Base-by-base conservation (phyloP, 345 rosid species). In the Conringia planisiliqua region DNA sequence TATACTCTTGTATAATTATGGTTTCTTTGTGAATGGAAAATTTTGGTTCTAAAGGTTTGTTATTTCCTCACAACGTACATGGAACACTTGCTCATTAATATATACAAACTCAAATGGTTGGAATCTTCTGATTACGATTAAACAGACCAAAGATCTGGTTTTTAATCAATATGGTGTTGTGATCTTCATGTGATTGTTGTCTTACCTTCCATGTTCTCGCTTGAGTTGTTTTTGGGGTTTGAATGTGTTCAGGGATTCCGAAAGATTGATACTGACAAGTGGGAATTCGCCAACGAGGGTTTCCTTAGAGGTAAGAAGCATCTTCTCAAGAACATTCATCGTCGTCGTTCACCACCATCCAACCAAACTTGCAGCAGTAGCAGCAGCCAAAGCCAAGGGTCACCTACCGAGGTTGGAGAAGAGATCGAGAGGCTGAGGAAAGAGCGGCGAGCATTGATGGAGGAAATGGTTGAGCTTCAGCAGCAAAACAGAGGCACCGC, bases 271-370 rank as follows among this genome's bases (percentile, higher is more conserved):
- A 84, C 95, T 48, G 96, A 90, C 61, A 92, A 72, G 72, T 95
- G 98, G 99, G 98, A 95, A 77, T 95, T 95, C 64, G 92, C 97
- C 0, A 92, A 95, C 70, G 94, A 90, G 73, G 89, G 80, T 70
- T 95, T 95, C 79, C 89, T 72, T 72, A 85, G 84, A 73, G 99
- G 91, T 55, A 87, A 85, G 80, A 90, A 64, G 84, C 88, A 89
- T 85, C 92, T 92, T 63, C 80, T 95, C 11, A 95, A 86, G 85
- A 85, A 83, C 80, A 95, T 95, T 59, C 91, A 85, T 68, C 85
- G 99, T 79, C 93, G 99, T 42, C 86, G 86, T 72, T 80, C 96
- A 16, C 86, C 88, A 71, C 94, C 88, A 16, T 66, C 85, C 12
- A 90, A 86, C 73, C 87, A 77, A 70, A 62, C 71, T 60, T 56